Percentiles rank a stretch among this genome's conserved stretches.
Evolutionary conservation across 2,329 filamentous ascomycete species (phyloP).

Genomic region (Botrytis elliptica): DNA sequence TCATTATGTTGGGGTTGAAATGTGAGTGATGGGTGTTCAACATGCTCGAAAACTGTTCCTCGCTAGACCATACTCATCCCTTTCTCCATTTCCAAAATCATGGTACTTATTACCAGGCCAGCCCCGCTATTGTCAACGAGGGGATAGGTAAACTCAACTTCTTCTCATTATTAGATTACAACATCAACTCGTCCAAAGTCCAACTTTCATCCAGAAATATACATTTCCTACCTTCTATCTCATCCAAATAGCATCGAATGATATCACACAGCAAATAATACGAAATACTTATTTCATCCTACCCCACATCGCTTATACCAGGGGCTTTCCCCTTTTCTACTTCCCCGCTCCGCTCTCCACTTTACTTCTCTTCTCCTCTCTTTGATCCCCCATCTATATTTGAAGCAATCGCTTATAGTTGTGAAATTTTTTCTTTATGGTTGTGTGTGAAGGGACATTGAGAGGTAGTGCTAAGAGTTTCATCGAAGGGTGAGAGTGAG

Average conservation of each 20-base stretch:
- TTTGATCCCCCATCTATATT: too few relatives aligned
- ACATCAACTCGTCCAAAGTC: not conserved
- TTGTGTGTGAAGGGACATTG: not conserved
- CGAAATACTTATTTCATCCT: not conserved
- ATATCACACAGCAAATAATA: not conserved
- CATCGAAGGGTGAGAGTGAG: not conserved
- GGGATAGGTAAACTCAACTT: not conserved
- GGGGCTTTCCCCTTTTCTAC: not conserved
- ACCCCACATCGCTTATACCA: not conserved
- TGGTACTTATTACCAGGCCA: not conserved
- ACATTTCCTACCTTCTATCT: not conserved
- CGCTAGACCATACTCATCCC: not conserved
- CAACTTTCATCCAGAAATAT: not conserved
- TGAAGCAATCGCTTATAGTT: not conserved
- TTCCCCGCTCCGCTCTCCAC: not conserved
- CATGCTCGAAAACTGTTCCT: too few relatives aligned
- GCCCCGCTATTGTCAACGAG: not conserved
- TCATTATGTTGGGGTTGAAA: not conserved
- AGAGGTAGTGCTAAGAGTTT: not conserved
- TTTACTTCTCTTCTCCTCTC: not conserved
- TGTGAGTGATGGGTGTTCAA: not conserved
- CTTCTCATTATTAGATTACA: not conserved
- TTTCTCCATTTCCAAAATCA: not conserved
- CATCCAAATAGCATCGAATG: not conserved
- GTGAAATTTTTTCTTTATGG: not conserved